Conservation (phyloP, 1,284 basidiomycete genomes). For the Porodaedalea pini region DNA sequence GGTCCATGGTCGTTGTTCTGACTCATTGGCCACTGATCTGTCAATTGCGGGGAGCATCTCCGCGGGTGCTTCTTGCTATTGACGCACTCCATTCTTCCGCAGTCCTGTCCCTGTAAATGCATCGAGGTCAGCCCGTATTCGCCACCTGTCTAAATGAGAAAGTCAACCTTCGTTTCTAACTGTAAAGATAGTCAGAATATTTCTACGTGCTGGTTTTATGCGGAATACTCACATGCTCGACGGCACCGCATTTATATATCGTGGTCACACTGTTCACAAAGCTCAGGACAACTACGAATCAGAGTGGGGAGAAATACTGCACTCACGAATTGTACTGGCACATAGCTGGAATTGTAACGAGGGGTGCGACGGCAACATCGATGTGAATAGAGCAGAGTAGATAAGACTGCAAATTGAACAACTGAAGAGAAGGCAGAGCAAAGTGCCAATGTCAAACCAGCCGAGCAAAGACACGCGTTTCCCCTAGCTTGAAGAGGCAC, state of each 20-base stretch:
- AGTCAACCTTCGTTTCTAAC: neutral
- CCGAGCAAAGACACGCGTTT: no score
- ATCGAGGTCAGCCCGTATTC: neutral
- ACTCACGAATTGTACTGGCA: constrained; percentile 10
- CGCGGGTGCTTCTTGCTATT: neutral
- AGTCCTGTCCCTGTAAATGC: neutral
- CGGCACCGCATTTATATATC: constrained; percentile 6
- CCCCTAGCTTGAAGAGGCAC: no score
- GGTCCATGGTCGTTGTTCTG: neutral
- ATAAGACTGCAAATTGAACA: no score
- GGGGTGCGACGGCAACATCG: neutral
- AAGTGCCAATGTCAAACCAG: no score
- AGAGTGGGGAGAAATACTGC: no score
- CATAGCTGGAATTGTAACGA: neutral
- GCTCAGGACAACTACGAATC: neutral
- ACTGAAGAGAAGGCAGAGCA: no score
- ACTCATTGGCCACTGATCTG: neutral
- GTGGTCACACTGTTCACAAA: neutral
- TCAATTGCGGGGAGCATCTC: neutral
- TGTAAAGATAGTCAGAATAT: neutral
- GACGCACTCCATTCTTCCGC: constrained; percentile 5
- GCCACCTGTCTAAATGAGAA: neutral
- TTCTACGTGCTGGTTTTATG: no score
- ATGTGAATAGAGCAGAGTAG: neutral
- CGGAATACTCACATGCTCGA: constrained; percentile 8